phyloP scores from a whole-genome alignment of 192 early-diverging fungal genomes.

The Coemansia pectinata region DNA sequence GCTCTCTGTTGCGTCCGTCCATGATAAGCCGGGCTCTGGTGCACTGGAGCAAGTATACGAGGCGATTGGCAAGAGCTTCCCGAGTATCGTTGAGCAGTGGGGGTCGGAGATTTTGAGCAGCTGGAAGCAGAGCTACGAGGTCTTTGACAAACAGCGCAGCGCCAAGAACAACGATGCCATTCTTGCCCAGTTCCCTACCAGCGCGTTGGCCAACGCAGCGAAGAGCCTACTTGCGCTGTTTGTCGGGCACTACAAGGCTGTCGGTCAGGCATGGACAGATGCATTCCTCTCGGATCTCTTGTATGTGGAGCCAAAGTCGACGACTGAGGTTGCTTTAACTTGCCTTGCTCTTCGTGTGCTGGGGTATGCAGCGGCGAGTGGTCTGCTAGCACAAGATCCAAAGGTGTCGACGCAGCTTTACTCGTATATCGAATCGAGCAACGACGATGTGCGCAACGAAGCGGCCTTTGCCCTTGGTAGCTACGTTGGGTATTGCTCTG shows the following conservation, averaged over 20 bases:
- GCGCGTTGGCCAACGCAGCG: slow-evolving; percentile 20
- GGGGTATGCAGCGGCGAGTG: slow-evolving; percentile 23
- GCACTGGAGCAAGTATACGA: slow-evolving; percentile 30
- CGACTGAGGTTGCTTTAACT: slow-evolving; percentile 8
- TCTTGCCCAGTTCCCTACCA: slow-evolving; percentile 35
- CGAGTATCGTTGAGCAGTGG: slow-evolving; percentile 19
- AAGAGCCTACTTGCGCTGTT: slow-evolving; percentile 37
- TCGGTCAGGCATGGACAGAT: slow-evolving; percentile 21
- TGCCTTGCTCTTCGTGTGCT: slow-evolving; percentile 42
- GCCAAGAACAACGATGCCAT: slow-evolving; percentile 19
- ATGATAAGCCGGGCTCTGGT: slow-evolving; percentile 19
- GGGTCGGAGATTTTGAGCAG: slow-evolving; percentile 7
- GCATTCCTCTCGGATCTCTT: slow-evolving; percentile 20
- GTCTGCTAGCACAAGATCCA: slow-evolving; percentile 12
- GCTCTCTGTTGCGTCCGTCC: slow-evolving; percentile 27
- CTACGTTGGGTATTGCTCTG: slow-evolving; percentile 26
- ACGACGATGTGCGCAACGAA: slow-evolving; percentile 43
- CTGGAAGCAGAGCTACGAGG: slow-evolving; percentile 18
- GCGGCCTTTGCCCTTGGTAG: slow-evolving; percentile 40
- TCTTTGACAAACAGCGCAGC: slow-evolving; percentile 15
- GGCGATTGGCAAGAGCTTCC: slow-evolving; percentile 23
- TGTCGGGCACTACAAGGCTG: slow-evolving; percentile 23
- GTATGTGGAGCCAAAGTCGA: slow-evolving; percentile 6
- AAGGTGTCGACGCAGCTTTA: slow-evolving; percentile 18
- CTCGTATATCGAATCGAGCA: slow-evolving; percentile 9